Base-by-base conservation (phyloP, 495 filamentous ascomycete genomes). In the Cetradonia linearis region DNA sequence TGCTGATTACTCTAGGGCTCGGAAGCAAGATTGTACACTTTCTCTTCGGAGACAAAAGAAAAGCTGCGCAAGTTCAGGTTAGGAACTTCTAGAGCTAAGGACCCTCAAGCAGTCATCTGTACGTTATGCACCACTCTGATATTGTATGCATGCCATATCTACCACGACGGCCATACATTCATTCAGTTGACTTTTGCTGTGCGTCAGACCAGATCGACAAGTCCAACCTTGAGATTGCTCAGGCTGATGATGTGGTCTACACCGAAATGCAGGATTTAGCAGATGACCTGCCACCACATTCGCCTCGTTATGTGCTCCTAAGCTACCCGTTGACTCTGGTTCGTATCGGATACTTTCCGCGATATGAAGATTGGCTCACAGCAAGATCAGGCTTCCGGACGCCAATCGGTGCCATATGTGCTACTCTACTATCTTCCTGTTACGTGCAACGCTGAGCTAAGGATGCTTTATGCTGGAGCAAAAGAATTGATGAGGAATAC, bases 401-500 rank as follows among this genome's bases (percentile, higher is more conserved):
- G 86, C 31, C 72, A 79, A 25, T 75, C 85, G 0, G 83, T 87
- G 30, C 93, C 92, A 28, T 98, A 97, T 70, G 90, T 96, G 46
- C 81, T 98, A 69, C 74, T 98, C 40, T 95, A 91, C 75, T 96
- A 91, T 72, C 80, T 96, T 52, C 93, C 93, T 20, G 85, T 82
- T 49, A 95, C 91, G 49, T 91, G 88, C 74, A 95, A 93, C 70
- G 79, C 76, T 62, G 86, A 86, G 62, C 71, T 85, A 68, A 83
- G 88, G 55, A 97, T 96, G 93, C 79, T 90, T 74, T 98, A 98
- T 73, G 93, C 93, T 20, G 84, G 89, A 23, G 92, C 92, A 28
- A 95, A 94, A 71, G 92, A 98, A 74, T 73, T 96, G 72, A 88
- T 98, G 83, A 83, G 91, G 63, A 94, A 86, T 66, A 90, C 87